Conservation (phyloP, 2,329 filamentous ascomycete genomes). For the Cryphonectria carpinicola region DNA sequence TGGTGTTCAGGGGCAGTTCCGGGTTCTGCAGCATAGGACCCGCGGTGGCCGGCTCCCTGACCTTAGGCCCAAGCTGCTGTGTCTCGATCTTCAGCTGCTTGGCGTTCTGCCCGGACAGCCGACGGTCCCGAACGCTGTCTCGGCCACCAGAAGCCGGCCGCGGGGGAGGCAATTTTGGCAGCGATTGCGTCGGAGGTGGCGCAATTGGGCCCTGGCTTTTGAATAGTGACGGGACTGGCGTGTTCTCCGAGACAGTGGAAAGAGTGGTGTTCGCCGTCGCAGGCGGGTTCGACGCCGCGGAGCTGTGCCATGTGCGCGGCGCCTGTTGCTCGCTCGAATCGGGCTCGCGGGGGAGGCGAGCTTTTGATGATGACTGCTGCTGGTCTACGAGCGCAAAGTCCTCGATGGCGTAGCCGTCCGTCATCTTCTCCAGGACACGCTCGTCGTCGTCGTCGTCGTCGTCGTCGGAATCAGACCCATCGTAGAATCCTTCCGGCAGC, state of each 20-base stretch:
- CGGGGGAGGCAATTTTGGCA: slow-evolving; percentile 49
- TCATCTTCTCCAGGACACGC: slow-evolving; percentile 84
- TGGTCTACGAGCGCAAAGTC: slow-evolving; percentile 77
- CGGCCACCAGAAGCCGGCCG: slow-evolving; percentile 40
- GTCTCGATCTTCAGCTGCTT: slow-evolving; percentile 93
- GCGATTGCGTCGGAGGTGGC: slow-evolving; percentile 54
- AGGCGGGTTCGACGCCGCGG: slow-evolving; percentile 72
- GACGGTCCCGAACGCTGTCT: slow-evolving; percentile 70
- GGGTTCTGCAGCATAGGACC: slow-evolving; percentile 32
- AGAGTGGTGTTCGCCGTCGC: slow-evolving; percentile 68
- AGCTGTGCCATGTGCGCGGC: slow-evolving; percentile 80
- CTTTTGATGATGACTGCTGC: slow-evolving; percentile 48
- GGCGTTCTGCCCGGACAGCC: slow-evolving; percentile 78
- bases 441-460: slow-evolving; percentile 83
- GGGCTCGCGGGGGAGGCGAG: slow-evolving; percentile 74
- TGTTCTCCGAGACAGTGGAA: slow-evolving; percentile 72
- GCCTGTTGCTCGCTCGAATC: slow-evolving; percentile 79
- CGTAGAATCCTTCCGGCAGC: slow-evolving; percentile 60
- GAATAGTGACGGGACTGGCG: slow-evolving; percentile 35
- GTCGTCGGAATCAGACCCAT: slow-evolving; percentile 68
- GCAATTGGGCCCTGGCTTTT: slow-evolving; percentile 38
- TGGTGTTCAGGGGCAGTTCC: slow-evolving; percentile 10
- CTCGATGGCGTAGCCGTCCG: slow-evolving; percentile 78
- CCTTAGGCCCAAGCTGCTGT: slow-evolving; percentile 38
- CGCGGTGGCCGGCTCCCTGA: slow-evolving; percentile 33